Conservation (phyloP, 2,329 filamentous ascomycete species). For the Furcasterigmium sp. region DNA sequence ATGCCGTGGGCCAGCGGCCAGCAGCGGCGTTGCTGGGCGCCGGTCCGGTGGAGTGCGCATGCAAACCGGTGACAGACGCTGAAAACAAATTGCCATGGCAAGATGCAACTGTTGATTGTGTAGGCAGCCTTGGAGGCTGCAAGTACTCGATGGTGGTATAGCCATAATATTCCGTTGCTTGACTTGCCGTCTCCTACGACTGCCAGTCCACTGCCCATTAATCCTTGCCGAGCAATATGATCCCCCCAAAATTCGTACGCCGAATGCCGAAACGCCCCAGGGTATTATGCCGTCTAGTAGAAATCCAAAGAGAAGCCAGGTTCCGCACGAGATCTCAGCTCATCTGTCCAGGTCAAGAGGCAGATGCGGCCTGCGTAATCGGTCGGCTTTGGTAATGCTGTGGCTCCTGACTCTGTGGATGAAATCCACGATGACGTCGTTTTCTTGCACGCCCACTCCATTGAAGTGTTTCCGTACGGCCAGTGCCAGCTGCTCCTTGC, state of each 20-base stretch:
- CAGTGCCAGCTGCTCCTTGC: constrained; percentile 66
- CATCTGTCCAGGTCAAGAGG: constrained; percentile 2
- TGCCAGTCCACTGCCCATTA: too few species aligned
- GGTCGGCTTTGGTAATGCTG: constrained; percentile 10
- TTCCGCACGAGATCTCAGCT: not conserved
- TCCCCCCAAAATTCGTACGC: not conserved
- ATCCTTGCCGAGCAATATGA: too few species aligned
- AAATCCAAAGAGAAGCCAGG: not conserved
- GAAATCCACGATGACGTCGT: constrained; percentile 76
- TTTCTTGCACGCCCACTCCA: constrained; percentile 70
- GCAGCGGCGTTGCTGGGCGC: too few species aligned
- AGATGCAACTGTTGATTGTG: too few species aligned
- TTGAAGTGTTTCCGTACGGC: constrained; percentile 81
- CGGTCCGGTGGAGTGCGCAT: too few species aligned
- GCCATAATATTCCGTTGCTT: too few species aligned
- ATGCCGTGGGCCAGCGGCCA: too few species aligned
- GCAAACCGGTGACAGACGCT: too few species aligned
- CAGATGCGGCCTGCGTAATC: constrained; percentile 5
- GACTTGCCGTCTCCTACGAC: too few species aligned
- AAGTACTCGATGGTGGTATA: too few species aligned
- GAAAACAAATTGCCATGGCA: too few species aligned
- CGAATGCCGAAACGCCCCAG: not conserved
- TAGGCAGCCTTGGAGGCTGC: too few species aligned
- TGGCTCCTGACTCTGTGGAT: constrained; percentile 56
- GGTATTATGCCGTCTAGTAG: not conserved